Evolutionary conservation across 345 rosid genomes (phyloP).

Genomic region (Rhizophora apiculata): DNA sequence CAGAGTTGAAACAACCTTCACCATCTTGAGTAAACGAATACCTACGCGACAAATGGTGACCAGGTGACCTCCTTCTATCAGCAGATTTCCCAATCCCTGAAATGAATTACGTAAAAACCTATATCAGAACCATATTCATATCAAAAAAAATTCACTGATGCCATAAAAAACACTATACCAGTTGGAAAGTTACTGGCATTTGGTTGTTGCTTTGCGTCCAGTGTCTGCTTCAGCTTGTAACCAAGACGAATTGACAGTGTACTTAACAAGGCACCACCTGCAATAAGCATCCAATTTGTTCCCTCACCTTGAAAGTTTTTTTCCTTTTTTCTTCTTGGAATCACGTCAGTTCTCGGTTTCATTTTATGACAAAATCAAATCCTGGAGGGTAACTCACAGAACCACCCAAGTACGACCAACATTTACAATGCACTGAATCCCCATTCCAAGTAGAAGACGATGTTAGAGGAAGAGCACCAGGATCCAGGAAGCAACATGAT

Average conservation of each 20-base stretch:
- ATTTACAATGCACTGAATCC: slow-evolving; percentile 20
- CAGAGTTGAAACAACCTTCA: slow-evolving; percentile 50
- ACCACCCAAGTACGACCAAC: slow-evolving; percentile 57
- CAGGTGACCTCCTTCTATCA: slow-evolving; percentile 44
- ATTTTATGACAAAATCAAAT: slow-evolving; percentile 41
- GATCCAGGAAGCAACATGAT: background rate
- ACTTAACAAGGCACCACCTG: slow-evolving; percentile 92
- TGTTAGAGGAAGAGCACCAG: slow-evolving; percentile 4
- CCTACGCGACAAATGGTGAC: slow-evolving; percentile 40
- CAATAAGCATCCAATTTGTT: slow-evolving; percentile 88
- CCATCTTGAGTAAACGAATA: slow-evolving; percentile 50
- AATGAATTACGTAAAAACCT: slow-evolving; percentile 9
- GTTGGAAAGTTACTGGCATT: slow-evolving; percentile 40
- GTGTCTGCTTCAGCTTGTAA: slow-evolving; percentile 72
- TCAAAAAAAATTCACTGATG: slow-evolving; percentile 7
- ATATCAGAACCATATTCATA: slow-evolving; percentile 18
- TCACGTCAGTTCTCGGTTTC: slow-evolving; percentile 50
- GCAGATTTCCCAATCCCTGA: slow-evolving; percentile 46
- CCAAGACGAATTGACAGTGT: slow-evolving; percentile 88
- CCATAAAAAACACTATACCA: slow-evolving; percentile 28
- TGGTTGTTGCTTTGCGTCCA: slow-evolving; percentile 52
- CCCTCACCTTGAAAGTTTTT: slow-evolving; percentile 52
- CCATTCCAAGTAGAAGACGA: slow-evolving; percentile 4
- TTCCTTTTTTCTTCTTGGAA: slow-evolving; percentile 51
- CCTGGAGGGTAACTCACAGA: slow-evolving; percentile 23